Base-by-base conservation (phyloP, 192 early-diverging fungal species). In the Umbelopsis isabellina region DNA sequence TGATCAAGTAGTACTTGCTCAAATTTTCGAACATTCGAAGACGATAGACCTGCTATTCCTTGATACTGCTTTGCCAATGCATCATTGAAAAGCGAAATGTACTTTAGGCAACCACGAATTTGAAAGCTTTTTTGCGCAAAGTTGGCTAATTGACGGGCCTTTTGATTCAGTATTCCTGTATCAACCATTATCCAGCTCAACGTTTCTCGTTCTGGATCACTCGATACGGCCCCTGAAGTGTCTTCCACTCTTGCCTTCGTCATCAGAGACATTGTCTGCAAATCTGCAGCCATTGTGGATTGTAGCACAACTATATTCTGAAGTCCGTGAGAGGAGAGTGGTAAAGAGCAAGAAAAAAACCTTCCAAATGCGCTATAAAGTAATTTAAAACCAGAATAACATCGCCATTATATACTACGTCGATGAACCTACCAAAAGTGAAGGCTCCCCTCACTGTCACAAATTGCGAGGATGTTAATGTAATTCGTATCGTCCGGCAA, bases 81-180 rank as follows among this genome's bases (percentile, higher is more conserved):
- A 20, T 41, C 46, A 16, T 47, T 49, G 50, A 51, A 67, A n/a
- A 68, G 22, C 13, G 66, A 23, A 20, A 74, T 69, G 35, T 74
- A 74, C 21, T 37, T 33, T 8, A 74, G n/a, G 15, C 67, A 69
- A 25, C 27, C 67, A 46, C 52, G 25, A n/a, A 74, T 64, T 8
- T 74, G 64, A 41, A 46, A 30, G 15, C 66, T 35, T 18, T 53
- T 69, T 27, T 45, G 10, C 2, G 70, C 70, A 30, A 71, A 49
- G 45, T 71, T 58, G 13, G 53, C 55, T 13, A 71, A 20, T 20
- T 71, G 55, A 25, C 45, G 16, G 3, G 21, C 58, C 22, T 45
- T 30, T 47, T 65, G 13, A 18, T 71, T 61, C 23, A 35, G 12
- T n/a, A 46, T 18, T 15, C 70, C 22, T 21, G 53, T 71, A 45